Percentiles rank a stretch among this genome's conserved stretches.
These are phyloP conservation scores for Hymenotorrendiella dingleyae DNA, from an alignment of 2,329 filamentous ascomycete genomes.

Conservation along the genomic window DNA sequence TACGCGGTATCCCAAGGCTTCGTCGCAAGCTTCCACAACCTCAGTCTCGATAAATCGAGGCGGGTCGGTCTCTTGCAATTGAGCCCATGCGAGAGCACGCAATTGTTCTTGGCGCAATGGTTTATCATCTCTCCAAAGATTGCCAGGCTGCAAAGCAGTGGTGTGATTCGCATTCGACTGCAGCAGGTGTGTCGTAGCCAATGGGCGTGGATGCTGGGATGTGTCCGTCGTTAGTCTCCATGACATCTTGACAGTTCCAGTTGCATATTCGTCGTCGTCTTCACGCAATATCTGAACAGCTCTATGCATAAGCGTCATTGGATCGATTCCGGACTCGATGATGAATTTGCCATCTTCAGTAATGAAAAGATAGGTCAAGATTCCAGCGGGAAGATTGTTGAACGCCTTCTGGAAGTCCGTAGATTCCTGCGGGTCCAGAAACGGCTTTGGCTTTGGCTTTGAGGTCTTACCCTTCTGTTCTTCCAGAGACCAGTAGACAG, in stretches of 20 bases:
- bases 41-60: conserved; percentile 46
- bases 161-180: not conserved
- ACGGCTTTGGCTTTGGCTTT: no score
- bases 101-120: conserved; percentile 46
- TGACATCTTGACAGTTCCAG: conserved; percentile 26
- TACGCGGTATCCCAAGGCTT: conserved; percentile 47
- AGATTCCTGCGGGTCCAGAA: conserved; percentile 46
- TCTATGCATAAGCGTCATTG: conserved; percentile 38
- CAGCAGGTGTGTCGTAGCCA: conserved; percentile 24
- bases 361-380: conserved; percentile 34
- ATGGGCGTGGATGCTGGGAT: conserved; percentile 28
- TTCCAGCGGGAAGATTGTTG: conserved; percentile 40
- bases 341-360: conserved; percentile 33
- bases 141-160: conserved; percentile 29
- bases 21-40: conserved; percentile 47
- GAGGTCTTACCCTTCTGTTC: conserved; percentile 30
- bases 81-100: conserved; percentile 55
- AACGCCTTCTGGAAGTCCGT: conserved; percentile 43
- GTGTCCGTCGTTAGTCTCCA: conserved; percentile 45
- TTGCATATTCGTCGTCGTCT: conserved; percentile 9
- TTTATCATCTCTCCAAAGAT: conserved; percentile 17
- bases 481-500: conserved; percentile 32
- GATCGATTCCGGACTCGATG: conserved; percentile 33
- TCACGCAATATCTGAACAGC: conserved; percentile 23
- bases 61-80: conserved; percentile 46